Conservation (phyloP, 495 filamentous ascomycete genomes). For the Geoglossum glabrum region DNA sequence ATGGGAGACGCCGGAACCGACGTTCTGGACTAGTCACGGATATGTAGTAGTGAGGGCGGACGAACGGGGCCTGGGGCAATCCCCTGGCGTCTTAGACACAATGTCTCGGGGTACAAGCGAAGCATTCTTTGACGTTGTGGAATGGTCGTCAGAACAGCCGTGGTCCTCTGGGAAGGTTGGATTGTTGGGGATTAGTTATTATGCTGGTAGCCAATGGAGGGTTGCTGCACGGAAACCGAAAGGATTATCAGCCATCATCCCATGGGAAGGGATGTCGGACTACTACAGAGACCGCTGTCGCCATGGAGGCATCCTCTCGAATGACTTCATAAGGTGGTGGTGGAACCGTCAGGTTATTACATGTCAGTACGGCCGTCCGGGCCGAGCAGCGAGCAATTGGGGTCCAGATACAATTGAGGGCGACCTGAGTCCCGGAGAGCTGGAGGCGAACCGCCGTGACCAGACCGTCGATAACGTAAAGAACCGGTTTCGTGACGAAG, state of each 20-base stretch:
- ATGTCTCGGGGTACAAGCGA: conserved; percentile 38
- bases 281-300: conserved; percentile 42
- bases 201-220: conserved; percentile 42
- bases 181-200: conserved; percentile 40
- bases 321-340: conserved; percentile 42
- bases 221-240: conserved; percentile 39
- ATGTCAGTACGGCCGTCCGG: conserved; percentile 40
- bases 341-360: conserved; percentile 41
- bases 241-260: conserved; percentile 37
- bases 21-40: conserved; percentile 38
- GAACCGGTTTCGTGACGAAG: conserved; percentile 34
- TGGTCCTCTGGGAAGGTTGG: conserved; percentile 45
- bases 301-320: conserved; percentile 45
- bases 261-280: conserved; percentile 53
- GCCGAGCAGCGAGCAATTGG: conserved; percentile 21
- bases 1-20: conserved; percentile 45
- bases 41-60: conserved; percentile 42
- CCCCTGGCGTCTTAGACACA: conserved; percentile 35
- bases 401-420: conserved; percentile 38
- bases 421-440: conserved; percentile 30
- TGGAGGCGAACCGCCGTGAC: conserved; percentile 30
- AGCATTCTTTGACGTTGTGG: conserved; percentile 39
- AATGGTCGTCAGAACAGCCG: conserved; percentile 38
- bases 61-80: conserved; percentile 37
- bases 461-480: conserved; percentile 36